Conservation (phyloP, 2,329 filamentous ascomycete species). For the Penicillium decumbens region DNA sequence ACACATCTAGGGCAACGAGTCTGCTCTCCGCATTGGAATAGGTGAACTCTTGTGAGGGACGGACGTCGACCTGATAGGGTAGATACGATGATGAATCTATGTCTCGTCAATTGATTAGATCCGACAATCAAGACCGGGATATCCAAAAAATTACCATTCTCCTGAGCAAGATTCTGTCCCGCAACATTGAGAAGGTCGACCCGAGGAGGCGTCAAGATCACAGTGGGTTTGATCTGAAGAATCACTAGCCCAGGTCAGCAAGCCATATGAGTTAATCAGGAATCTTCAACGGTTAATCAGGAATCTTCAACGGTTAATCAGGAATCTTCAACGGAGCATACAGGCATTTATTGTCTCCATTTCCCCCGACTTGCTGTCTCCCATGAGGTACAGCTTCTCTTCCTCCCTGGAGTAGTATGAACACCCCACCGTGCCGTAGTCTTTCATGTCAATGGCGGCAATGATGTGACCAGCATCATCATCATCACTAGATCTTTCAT, state of each 20-base stretch:
- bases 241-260: slow-evolving; percentile 48
- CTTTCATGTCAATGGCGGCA: slow-evolving; percentile 72
- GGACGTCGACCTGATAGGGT: slow-evolving; percentile 60
- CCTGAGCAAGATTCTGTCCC: slow-evolving; percentile 43
- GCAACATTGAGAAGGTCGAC: slow-evolving; percentile 44
- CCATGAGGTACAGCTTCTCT: slow-evolving; percentile 67
- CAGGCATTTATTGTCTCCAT: slow-evolving; percentile 62
- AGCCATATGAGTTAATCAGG: neutral
- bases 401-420: slow-evolving; percentile 72
- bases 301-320: no score
- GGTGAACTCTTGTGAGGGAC: slow-evolving; percentile 68
- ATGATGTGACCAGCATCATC: slow-evolving; percentile 64
- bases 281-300: neutral
- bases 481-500: slow-evolving; percentile 38
- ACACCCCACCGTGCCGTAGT: slow-evolving; percentile 70
- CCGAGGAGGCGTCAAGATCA: slow-evolving; percentile 55
- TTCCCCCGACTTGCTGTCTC: slow-evolving; percentile 68
- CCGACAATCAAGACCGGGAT: neutral
- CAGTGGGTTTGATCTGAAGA: slow-evolving; percentile 57
- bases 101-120: neutral
- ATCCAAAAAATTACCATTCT: slow-evolving; percentile 19
- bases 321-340: slow-evolving; percentile 21
- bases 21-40: slow-evolving; percentile 63
- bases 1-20: slow-evolving; percentile 56
- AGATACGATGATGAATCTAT: slow-evolving; percentile 50